Evolutionary conservation across 83 land plant species (phyloP), one percentile per base, ranked within the genome.

Genomic region (Larix sibirica): DNA sequence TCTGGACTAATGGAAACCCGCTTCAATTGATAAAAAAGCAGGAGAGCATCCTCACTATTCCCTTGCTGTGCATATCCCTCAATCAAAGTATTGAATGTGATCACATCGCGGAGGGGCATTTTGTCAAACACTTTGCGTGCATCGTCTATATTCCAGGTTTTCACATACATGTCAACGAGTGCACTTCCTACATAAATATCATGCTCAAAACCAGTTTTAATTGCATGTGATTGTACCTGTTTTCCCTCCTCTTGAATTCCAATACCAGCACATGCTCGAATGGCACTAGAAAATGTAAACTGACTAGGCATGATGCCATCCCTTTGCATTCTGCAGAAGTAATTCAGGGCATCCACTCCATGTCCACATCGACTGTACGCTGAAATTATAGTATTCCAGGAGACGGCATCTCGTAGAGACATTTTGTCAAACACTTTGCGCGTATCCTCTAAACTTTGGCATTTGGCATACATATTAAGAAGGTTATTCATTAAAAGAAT

Each of bases 1-100:
- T 91, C 89, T 12, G 95, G 91, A 79, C 56, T 79, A 12, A 89
- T 62, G 7, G 91, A 90, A 17, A 7, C 67, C 9, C 17, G 67
- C 69, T 84, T 84, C 95, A 93, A 89, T 44, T 58, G 21, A 31
- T 81, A 77, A 44, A 85, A 89, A 6, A 83, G 61, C 16, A 58
- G 63, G 61, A 93, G 36, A 9, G 91, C 93, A 44, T 89, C 88
- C n/a, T 31, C 36, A 36, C 40, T 18, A 31, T 28, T 31, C 17
- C 71, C 71, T 14, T 31, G 13, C 4, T 26, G 69, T 66, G 69
- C 31, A 26, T 66, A 68, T 2, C 71, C 38, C 14, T 18, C 20
- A 31, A 68, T 68, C 71, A 68, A 4, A 1, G 71, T 68, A 17
- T 68, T 36, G 18, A 68, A 68, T 18, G 17, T 31, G 36, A 4